Evolutionary conservation across 2,329 filamentous ascomycete genomes (phyloP).

Genomic region (Myriosclerotinia duriaeana): DNA sequence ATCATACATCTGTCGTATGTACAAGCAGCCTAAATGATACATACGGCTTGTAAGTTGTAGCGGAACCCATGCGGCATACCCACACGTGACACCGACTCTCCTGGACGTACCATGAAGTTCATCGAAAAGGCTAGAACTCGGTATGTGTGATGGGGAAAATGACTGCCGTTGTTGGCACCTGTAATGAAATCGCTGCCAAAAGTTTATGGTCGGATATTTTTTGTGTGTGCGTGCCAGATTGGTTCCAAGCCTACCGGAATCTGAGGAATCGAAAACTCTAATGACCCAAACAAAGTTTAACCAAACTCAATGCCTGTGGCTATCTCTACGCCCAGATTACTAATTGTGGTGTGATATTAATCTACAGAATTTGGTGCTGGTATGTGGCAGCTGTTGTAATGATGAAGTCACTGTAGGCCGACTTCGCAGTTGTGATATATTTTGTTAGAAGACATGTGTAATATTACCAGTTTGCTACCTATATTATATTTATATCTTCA

Average conservation of each 20-base stretch:
- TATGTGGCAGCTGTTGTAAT: neutral
- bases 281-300: neutral
- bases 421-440: neutral
- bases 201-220: constrained; percentile 12
- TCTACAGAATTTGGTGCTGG: neutral
- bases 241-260: constrained; percentile 1
- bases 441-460: neutral
- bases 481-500: neutral
- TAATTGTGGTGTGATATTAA: neutral
- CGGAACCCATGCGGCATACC: constrained; percentile 1
- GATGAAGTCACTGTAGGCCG: constrained; percentile 1
- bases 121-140: constrained; percentile 8
- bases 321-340: neutral
- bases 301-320: neutral
- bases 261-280: neutral
- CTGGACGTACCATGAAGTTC: neutral
- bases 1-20: neutral
- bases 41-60: constrained; percentile 4
- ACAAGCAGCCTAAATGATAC: neutral
- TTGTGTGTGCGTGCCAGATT: neutral
- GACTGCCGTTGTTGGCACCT: neutral
- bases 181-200: constrained; percentile 5
- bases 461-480: neutral
- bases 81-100: neutral
- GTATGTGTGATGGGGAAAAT: neutral